Conservation (phyloP, 352 stramenopile species). For the Phytophthora capsici region DNA sequence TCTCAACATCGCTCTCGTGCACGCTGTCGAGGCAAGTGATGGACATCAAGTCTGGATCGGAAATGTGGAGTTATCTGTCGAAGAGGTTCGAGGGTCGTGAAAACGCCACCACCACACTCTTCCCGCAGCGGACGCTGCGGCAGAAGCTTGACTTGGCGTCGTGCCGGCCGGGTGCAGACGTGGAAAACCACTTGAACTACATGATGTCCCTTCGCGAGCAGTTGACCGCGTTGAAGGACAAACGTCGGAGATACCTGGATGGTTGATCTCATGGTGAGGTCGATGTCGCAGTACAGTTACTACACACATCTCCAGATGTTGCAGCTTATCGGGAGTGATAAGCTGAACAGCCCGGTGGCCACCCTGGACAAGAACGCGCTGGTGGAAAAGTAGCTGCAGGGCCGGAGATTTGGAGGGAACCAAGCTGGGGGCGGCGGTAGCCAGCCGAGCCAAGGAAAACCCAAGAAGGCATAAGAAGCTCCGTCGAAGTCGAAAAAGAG, state of each 20-base stretch:
- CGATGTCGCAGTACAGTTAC: not conserved
- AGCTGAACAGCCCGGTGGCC: not conserved
- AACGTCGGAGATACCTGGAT: no score
- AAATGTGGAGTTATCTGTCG: not conserved
- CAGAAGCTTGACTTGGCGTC: slow-evolving; percentile 10
- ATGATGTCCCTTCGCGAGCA: slow-evolving; percentile 2
- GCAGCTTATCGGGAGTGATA: not conserved
- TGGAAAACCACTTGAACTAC: slow-evolving; percentile 10
- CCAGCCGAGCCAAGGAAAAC: not conserved
- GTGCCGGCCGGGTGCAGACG: slow-evolving; percentile 3
- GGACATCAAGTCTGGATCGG: not conserved
- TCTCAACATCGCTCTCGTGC: slow-evolving; percentile 1
- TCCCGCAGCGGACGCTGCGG: not conserved
- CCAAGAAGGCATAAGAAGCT: no score
- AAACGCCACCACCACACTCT: slow-evolving; percentile 2
- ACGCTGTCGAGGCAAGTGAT: slow-evolving; percentile 7
- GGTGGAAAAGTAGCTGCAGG: not conserved
- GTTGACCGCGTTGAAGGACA: not conserved
- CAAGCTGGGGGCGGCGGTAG: not conserved
- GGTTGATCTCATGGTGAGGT: no score
- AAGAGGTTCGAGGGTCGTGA: slow-evolving; percentile 3
- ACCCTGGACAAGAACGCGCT: not conserved
- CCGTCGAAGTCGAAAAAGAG: no score
- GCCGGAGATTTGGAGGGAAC: not conserved
- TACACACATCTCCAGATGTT: no score